Conservation (phyloP, 805 yeast genomes). For the Candida ulmi region DNA sequence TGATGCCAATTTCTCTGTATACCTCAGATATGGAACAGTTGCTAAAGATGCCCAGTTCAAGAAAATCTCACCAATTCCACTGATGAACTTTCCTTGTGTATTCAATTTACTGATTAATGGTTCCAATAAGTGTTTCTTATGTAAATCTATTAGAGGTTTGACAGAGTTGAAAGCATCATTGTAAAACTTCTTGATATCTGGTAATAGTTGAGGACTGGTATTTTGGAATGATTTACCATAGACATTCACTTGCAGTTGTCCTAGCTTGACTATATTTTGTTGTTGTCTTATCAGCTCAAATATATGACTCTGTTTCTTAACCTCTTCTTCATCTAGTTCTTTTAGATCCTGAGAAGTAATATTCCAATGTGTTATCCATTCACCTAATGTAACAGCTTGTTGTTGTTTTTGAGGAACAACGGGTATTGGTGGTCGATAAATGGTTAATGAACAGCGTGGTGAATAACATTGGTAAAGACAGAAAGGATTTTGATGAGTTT, state of each 20-base stretch:
- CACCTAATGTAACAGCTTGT: conserved; percentile 28
- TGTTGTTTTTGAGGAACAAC: conserved; percentile 12
- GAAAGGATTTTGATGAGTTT: conserved; percentile 17
- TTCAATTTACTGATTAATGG: conserved; percentile 54
- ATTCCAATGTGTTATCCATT: conserved; percentile 68
- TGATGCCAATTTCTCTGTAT: conserved; percentile 56
- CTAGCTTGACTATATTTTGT: conserved; percentile 62
- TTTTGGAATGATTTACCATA: conserved; percentile 40
- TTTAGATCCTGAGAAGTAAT: conserved; percentile 47
- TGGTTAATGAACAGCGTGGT: conserved; percentile 28
- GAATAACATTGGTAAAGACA: conserved; percentile 25
- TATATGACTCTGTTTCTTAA: conserved; percentile 67
- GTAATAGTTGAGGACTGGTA: conserved; percentile 37
- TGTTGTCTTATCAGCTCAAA: conserved; percentile 73
- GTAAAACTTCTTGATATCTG: conserved; percentile 50
- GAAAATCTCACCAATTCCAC: conserved; percentile 57
- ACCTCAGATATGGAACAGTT: conserved; percentile 44
- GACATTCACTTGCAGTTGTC: conserved; percentile 55
- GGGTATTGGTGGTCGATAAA: conserved; percentile 18
- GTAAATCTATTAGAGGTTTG: conserved; percentile 47
- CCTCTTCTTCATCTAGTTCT: conserved; percentile 43
- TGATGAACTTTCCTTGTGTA: conserved; percentile 61
- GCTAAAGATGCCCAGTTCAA: conserved; percentile 61
- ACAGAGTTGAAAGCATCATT: conserved; percentile 55
- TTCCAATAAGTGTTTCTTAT: conserved; percentile 45